A percentile compares a stretch with the other conserved stretches of the same genome.
phyloP scores from a whole-genome alignment of 352 stramenopile species.

The Phytophthora vignae region DNA sequence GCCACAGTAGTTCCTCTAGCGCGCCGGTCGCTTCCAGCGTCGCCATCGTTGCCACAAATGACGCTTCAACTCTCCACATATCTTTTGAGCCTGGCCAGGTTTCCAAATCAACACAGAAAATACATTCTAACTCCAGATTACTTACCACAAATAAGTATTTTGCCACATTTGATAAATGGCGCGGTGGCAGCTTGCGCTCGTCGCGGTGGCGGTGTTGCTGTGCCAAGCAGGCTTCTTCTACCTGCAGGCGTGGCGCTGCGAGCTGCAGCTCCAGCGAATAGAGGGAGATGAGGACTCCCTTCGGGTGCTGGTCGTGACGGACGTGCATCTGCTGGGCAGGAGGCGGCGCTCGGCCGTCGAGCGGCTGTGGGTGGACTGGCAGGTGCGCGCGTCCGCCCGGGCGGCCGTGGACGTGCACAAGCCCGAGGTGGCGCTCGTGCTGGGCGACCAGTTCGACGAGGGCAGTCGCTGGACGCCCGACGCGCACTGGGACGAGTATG shows the following conservation, averaged over 20 bases:
- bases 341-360: slow-evolving; percentile 62
- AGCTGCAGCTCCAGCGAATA: slow-evolving; percentile 17
- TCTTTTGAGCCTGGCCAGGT: neutral
- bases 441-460: slow-evolving; percentile 85
- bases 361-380: slow-evolving; percentile 80
- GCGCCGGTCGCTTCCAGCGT: slow-evolving; percentile 24
- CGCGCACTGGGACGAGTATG: slow-evolving; percentile 66
- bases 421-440: slow-evolving; percentile 65
- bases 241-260: slow-evolving; percentile 53
- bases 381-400: slow-evolving; percentile 49
- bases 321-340: slow-evolving; percentile 82
- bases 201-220: slow-evolving; percentile 38
- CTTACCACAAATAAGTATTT: slow-evolving; percentile 1
- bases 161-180: slow-evolving; percentile 17
- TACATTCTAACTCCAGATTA: neutral
- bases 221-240: slow-evolving; percentile 73
- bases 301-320: slow-evolving; percentile 67
- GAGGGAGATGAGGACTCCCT: slow-evolving; percentile 12
- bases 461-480: slow-evolving; percentile 58
- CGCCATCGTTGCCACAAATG: slow-evolving; percentile 15
- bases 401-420: slow-evolving; percentile 59
- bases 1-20: slow-evolving; percentile 60
- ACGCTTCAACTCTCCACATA: slow-evolving; percentile 19
- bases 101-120: no score
- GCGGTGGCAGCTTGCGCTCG: slow-evolving; percentile 30